A percentile compares a stretch with the other conserved stretches of the same genome.
phyloP scores from a whole-genome alignment of 2,329 filamentous ascomycete species.

The Colletotrichum lindemuthianum region DNA sequence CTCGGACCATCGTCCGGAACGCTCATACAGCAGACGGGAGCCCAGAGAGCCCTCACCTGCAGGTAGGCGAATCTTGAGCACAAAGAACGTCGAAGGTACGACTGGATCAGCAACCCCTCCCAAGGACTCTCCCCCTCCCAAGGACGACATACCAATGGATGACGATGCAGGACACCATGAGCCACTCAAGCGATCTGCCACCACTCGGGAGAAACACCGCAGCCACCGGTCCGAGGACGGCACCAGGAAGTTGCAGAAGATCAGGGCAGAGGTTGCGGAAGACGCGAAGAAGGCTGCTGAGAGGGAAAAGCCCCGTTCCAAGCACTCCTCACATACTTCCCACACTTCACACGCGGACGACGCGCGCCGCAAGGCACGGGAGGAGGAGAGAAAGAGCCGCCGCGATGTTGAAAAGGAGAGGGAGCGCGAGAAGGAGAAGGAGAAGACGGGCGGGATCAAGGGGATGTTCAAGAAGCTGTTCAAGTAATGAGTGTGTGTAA shows the following conservation, averaged over 20 bases:
- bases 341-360: conserved; percentile 34
- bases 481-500: conserved; percentile 37
- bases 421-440: conserved; percentile 42
- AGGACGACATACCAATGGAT: conserved; percentile 35
- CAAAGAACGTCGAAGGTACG: conserved; percentile 51
- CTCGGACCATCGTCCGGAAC: conserved; percentile 44
- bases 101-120: conserved; percentile 37
- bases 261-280: conserved; percentile 38
- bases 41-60: conserved; percentile 38
- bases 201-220: conserved; percentile 42
- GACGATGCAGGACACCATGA: conserved; percentile 38
- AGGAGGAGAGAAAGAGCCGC: conserved; percentile 38
- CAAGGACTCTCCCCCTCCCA: conserved; percentile 36
- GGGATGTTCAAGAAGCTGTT: conserved; percentile 52
- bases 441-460: conserved; percentile 47
- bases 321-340: conserved; percentile 38
- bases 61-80: conserved; percentile 54
- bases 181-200: conserved; percentile 46
- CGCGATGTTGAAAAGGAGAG: conserved; percentile 30
- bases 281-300: conserved; percentile 36
- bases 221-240: conserved; percentile 44
- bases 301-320: conserved; percentile 43
- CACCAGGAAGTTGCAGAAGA: conserved; percentile 40
- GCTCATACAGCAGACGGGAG: conserved; percentile 41
- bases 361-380: conserved; percentile 44